Percentiles rank a stretch among this genome's conserved stretches.
Conservation (phyloP, 2,329 filamentous ascomycete genomes). For the Apiospora saccharicola region DNA sequence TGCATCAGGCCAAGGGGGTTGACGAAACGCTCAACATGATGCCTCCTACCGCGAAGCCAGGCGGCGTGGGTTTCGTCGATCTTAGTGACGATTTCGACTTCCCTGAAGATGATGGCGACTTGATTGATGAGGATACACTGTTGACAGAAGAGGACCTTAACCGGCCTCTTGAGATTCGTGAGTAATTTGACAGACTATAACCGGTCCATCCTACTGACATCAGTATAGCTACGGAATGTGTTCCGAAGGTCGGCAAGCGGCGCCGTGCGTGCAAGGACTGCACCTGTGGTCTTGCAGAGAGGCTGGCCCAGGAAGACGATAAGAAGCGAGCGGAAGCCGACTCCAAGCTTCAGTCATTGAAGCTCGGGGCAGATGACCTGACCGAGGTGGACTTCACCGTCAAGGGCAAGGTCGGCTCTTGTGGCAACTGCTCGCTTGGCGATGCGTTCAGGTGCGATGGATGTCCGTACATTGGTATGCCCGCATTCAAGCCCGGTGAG, state of each 20-base stretch:
- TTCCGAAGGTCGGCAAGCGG: conserved; percentile 85
- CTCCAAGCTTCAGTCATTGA: conserved; percentile 67
- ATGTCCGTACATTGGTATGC: conserved; percentile 61
- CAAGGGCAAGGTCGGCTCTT: conserved; percentile 94
- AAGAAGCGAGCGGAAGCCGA: conserved; percentile 72
- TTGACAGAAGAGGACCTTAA: conserved; percentile 86
- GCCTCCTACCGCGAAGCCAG: conserved; percentile 51
- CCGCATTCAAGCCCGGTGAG: conserved; percentile 96
- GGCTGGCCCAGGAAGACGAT: conserved; percentile 84
- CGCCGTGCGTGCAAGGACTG: conserved; percentile 97
- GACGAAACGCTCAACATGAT: conserved; percentile 43
- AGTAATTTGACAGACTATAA: conserved; percentile 47
- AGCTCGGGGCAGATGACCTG: conserved; percentile 79
- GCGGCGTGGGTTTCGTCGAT: conserved; percentile 73
- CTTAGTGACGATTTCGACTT: conserved; percentile 69
- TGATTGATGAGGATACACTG: conserved; percentile 90
- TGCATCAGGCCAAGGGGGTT: conserved; percentile 50
- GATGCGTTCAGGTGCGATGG: conserved; percentile 83
- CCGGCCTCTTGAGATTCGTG: conserved; percentile 81
- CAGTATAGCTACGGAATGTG: conserved; percentile 77
- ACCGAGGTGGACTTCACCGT: conserved; percentile 96
- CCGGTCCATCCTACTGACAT: conserved; percentile 35
- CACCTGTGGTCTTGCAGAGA: conserved; percentile 89
- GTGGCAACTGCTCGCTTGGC: conserved; percentile 91
- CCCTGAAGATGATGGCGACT: conserved; percentile 76